Evolutionary conservation across 1,139 yeast species (phyloP), one percentile per base, ranked within the genome.

Genomic region (Nakaseomyces delphensis): DNA sequence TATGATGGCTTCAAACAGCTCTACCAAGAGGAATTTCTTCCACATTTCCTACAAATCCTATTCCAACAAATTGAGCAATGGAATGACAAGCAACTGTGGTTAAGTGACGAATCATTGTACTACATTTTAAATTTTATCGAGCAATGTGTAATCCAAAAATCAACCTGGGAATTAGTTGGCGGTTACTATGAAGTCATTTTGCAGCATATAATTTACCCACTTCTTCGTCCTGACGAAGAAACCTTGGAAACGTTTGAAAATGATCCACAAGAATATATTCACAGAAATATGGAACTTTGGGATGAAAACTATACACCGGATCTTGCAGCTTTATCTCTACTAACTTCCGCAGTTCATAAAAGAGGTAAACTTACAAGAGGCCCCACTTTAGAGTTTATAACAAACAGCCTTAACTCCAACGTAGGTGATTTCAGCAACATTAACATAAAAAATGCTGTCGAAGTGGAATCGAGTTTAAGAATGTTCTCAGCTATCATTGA

Each of bases 181-280:
- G 86, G 91, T 1, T 84, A 82, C 60, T 72, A 77, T 43, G 76
- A 76, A 42, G 71, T 73, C 13, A 65, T 91, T 39, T 68, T 89
- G 20, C 68, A 80, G 13, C 87, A 81, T 53, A 79, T 91, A 47
- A 71, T 89, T 10, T 87, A 74, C 64, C 96, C 96, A 3, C 63
- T 86, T 40, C 66, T 91, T 41, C 74, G 84, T 49, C 89, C 95
- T 9, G 71, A 74, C 16, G 83, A 83, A 46, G 76, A 73, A 10
- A 77, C 76, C 20, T 67, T 87, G 47, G 95, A 85, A 49, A 65
- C 77, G 28, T 89, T 84, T 65, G 95, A 87, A 48, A 77, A 74
- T 48, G 97, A 91, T 57, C 97, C 97, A 5, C 83, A 77, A 45
- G 96, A 89, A 61, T 91, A 87, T 59, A 83, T 91, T 49, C 89